Evolutionary conservation across 1,284 basidiomycete genomes (phyloP), one percentile per base, ranked within the genome.

Genomic region (Sporisorium scitamineum): DNA sequence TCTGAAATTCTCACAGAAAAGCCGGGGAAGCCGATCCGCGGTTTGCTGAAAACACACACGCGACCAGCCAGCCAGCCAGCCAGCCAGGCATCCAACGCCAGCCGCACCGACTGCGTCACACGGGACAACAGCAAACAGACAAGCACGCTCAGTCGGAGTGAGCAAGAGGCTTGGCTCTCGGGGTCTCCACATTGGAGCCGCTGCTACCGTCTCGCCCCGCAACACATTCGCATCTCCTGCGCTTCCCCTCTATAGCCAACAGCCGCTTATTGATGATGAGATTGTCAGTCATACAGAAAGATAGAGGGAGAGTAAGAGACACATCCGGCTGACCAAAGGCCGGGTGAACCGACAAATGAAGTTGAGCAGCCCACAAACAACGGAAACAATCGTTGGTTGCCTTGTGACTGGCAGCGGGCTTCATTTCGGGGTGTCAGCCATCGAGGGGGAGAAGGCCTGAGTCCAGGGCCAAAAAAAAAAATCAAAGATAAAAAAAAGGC

Each of bases 1-100:
- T n/a, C 16, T 20, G n/a, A 32, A 34, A 41, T 26, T 39, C 4
- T n/a, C n/a, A n/a, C 29, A 48, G 20, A n/a, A 44, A 29, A 24
- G 55, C 27, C 44, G 52, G 52, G 52, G 37, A 22, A 11, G 52
- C 32, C 32, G 52, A 53, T n/a, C 20, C 51, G 51, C 52, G 11
- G 18, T 16, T 14, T 26, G 14, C 14, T 18, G 2, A 31, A 14
- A 48, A 24, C 24, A n/a, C 41, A 42, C 41, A 37, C 34, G 34
- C 34, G 16, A 37, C 16, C 13, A 14, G 44, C 22, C 16, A 47
- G 9, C 44, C 11, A 26, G 26, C 14, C 22, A 47, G 44, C n/a
- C n/a, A n/a, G n/a, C n/a, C n/a, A n/a, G n/a, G n/a, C n/a, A n/a
- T n/a, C n/a, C n/a, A n/a, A n/a, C n/a, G n/a, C n/a, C n/a, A n/a